phyloP scores from a whole-genome alignment of 2,329 filamentous ascomycete genomes.

The Hymenoscyphus fructigenus region DNA sequence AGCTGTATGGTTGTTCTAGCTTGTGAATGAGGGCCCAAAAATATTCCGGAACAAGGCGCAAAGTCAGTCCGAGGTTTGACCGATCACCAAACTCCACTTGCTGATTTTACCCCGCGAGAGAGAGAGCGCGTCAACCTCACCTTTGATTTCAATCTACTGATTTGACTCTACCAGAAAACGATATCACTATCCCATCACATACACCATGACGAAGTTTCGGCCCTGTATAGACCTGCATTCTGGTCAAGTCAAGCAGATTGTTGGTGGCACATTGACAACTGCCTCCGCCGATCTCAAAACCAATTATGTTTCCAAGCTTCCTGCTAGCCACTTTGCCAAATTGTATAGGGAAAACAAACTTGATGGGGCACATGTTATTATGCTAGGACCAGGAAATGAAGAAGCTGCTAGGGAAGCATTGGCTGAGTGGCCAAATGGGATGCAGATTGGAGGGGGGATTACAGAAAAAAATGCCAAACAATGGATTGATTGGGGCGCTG shows the following conservation, averaged over 20 bases:
- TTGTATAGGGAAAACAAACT: constrained; percentile 77
- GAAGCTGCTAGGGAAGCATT: constrained; percentile 77
- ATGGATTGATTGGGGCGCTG: constrained; percentile 87
- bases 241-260: constrained; percentile 98
- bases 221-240: constrained; percentile 97
- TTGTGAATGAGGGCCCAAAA: constrained; percentile 17
- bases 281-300: constrained; percentile 70
- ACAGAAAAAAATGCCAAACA: constrained; percentile 76
- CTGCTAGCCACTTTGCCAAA: constrained; percentile 75
- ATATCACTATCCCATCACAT: constrained; percentile 9
- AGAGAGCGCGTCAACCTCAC: background rate
- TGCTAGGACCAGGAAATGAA: constrained; percentile 88
- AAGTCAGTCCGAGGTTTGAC: constrained; percentile 17
- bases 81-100: background rate
- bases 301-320: constrained; percentile 86
- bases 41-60: constrained; percentile 10
- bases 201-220: constrained; percentile 82
- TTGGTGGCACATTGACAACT: constrained; percentile 85
- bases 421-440: constrained; percentile 70
- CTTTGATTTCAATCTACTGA: background rate
- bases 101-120: background rate
- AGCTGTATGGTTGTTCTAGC: background rate
- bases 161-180: constrained; percentile 1
- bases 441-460: constrained; percentile 95
- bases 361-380: constrained; percentile 87